Base-by-base conservation (phyloP, 2,329 filamentous ascomycete species). In the Myriangium duriaei region DNA sequence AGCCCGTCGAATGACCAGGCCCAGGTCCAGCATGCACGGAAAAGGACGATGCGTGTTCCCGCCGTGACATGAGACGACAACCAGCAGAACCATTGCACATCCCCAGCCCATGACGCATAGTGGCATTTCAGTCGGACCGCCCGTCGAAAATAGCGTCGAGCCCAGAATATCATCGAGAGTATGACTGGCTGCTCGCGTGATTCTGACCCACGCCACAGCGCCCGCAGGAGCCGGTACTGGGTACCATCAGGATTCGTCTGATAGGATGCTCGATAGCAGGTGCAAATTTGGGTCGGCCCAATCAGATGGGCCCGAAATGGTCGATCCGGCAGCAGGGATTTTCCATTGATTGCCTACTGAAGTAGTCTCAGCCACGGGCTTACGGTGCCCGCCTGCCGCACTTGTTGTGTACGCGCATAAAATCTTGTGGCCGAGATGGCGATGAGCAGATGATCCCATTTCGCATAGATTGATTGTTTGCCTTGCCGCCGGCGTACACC, bases 101-200 rank as follows among this genome's bases (percentile, higher is more conserved):
- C n/a, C 21, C 21, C 21, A 26, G n/a, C 21, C n/a, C 21, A 26
- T 26, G 21, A 26, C 21, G 21, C 7, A n/a, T 7, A 7, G 21
- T 26, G 21, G 21, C 7, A 7, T 26, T 7, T n/a, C 21, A n/a
- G 21, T 26, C 21, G 21, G 21, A 7, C 21, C 21, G 21, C 7
- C 17, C 29, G 29, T 37, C 34, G 34, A 37, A 26, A 37, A 37
- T 37, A 37, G 34, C 31, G 29, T 13, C 26, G 15, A 30, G 24
- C 24, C 28, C 35, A 30, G 35, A 37, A 26, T 37, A 15, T 30
- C 34, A 24, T 30, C 31, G 30, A 24, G 14, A 24, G 14, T 21
- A 30, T 32, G 16, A 30, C 17, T 39, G 36, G 29, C 29, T 38
- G 35, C 32, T 38, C 35, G 35, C 35, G 35, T 38, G 36, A 39